Evolutionary conservation across 2,329 filamentous ascomycete genomes (phyloP).

Genomic region (Pseudogymnoascus verrucosus): DNA sequence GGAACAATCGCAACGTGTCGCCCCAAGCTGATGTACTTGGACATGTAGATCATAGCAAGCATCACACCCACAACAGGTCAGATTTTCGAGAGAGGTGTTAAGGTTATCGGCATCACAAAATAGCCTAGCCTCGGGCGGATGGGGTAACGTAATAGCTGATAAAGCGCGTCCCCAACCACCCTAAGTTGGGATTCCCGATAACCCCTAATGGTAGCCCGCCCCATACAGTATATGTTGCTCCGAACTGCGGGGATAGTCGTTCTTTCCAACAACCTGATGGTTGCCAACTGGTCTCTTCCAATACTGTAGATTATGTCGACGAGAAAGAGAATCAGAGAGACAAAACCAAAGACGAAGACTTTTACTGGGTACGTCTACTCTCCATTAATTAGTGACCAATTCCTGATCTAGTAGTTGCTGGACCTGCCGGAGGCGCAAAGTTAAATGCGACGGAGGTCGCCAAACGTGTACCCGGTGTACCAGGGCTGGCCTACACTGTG

Average conservation of each 20-base stretch:
- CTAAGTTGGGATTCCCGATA: too few species aligned
- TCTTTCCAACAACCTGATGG: background rate
- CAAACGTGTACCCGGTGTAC: slow-evolving; percentile 10
- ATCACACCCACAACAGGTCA: background rate
- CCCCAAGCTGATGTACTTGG: background rate
- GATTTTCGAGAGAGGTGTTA: background rate
- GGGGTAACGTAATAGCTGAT: background rate
- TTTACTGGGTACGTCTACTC: background rate
- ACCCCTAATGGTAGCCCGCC: too few species aligned
- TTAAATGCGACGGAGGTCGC: slow-evolving; percentile 13
- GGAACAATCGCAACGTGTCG: too few species aligned
- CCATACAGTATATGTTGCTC: too few species aligned
- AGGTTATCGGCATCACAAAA: background rate
- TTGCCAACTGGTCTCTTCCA: background rate
- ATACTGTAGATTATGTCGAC: background rate
- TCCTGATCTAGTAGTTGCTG: background rate
- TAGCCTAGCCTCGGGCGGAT: background rate
- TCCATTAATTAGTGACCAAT: background rate
- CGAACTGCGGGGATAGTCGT: background rate
- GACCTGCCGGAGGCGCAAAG: slow-evolving; percentile 11
- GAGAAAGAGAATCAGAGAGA: background rate
- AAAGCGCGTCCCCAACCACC: background rate
- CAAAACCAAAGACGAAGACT: background rate
- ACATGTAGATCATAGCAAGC: background rate
- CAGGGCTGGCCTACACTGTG: slow-evolving; percentile 12